A percentile compares a stretch with the other conserved stretches of the same genome.
These are phyloP conservation scores for Anacardium occidentale DNA, from an alignment of 345 rosid genomes.

Conservation along the genomic window DNA sequence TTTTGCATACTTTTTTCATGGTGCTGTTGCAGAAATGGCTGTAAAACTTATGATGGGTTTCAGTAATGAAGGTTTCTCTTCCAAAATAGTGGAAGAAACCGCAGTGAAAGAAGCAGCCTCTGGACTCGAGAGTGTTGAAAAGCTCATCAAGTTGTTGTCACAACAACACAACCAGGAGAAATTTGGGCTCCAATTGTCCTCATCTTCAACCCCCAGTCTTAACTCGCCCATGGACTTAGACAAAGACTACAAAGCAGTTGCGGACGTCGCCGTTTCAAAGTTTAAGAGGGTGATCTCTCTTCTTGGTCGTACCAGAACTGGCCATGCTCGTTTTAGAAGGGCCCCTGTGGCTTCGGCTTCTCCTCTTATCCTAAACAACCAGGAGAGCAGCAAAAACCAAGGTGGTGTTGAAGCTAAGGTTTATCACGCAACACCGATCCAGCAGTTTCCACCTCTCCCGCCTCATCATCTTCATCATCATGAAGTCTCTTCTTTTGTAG, in stretches of 20 bases:
- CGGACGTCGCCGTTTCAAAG: constrained; percentile 77
- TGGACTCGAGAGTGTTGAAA: constrained; percentile 76
- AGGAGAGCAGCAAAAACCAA: constrained; percentile 3
- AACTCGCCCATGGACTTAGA: constrained; percentile 45
- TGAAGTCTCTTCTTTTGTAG: constrained; percentile 14
- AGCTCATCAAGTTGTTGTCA: constrained; percentile 65
- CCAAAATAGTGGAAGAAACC: constrained; percentile 46
- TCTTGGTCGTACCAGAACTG: constrained; percentile 76
- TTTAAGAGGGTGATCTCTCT: constrained; percentile 82
- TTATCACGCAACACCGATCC: constrained; percentile 71
- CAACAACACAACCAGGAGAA: constrained; percentile 15
- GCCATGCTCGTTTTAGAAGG: constrained; percentile 91
- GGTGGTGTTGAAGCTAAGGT: constrained; percentile 31
- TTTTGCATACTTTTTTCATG: constrained; percentile 14
- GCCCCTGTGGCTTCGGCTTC: constrained; percentile 40
- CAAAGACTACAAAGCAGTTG: constrained; percentile 51
- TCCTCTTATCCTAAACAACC: constrained; percentile 9
- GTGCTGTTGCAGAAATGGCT: constrained; percentile 44
- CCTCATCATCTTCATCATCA: constrained; percentile 14
- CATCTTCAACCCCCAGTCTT: constrained; percentile 25
- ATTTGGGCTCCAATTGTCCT: constrained; percentile 6
- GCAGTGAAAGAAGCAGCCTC: constrained; percentile 83
- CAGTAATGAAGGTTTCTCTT: constrained; percentile 34
- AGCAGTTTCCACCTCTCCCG: constrained; percentile 49
- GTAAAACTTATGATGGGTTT: constrained; percentile 49